Base-by-base conservation (phyloP, 345 rosid species). In the Bruguiera gymnorhiza region DNA sequence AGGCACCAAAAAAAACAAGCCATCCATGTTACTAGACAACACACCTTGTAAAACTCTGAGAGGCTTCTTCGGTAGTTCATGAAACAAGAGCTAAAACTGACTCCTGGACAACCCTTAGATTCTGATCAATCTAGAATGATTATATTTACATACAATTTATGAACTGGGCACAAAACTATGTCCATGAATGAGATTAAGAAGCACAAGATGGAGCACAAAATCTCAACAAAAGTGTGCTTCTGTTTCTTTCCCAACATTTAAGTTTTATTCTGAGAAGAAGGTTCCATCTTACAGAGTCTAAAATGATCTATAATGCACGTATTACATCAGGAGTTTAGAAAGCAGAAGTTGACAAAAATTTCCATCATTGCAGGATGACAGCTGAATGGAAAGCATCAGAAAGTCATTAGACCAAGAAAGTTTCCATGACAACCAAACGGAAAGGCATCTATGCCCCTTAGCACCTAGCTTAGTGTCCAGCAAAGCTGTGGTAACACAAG, bases 181-280 rank as follows among this genome's bases (percentile, higher is more conserved):
- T 66, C 72, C 53, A n/a, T 8, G 34, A 68, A 73, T 36, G n/a
- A 60, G 23, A 61, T 71, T 37, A 77, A 16, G 11, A 15, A 65
- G 7, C 63, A 59, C 11, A 73, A 60, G n/a, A 34, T 62, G 53
- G 87, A 71, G 67, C 96, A 86, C 72, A 90, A 60, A 81, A 96
- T 85, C 82, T 96, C 98, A 60, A 69, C 63, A 34, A 34, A 92
- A 77, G 71, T 96, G 90, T 62, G 87, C 85, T 82, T 96, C 96
- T 19, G 98, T 92, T 24, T 98, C 94, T 84, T 89, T 92, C 20
- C 98, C 91, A 78, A 92, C 97, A 79, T 96, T 97, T 58, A 81
- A 51, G 97, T 90, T 82, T 96, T 92, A 80, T 92, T 98, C 97
- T 96, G 83, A 62, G 46, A 39, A 39, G 10, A 37, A 37, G 15